Evolutionary conservation across 1,284 basidiomycete species (phyloP).

Genomic region (Naganishia sp.): DNA sequence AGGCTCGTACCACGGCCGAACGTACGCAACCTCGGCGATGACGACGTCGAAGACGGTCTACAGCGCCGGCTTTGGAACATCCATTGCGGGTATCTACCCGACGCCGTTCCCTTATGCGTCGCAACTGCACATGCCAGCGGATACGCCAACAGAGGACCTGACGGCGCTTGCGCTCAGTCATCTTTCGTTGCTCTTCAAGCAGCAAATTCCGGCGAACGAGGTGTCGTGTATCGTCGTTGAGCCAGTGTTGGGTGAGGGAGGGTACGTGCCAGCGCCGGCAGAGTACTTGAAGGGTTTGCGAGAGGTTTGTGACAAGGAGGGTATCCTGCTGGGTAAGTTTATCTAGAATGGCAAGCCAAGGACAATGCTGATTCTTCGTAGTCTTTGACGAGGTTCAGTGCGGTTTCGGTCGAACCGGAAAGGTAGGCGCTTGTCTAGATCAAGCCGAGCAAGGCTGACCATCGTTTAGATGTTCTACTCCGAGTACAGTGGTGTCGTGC

Average conservation of each 20-base stretch:
- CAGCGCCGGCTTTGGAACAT: constrained; percentile 70
- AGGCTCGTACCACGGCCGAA: constrained; percentile 82
- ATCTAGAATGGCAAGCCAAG: constrained; percentile 52
- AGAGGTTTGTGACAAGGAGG: constrained; percentile 80
- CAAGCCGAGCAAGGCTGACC: not conserved
- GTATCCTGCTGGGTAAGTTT: constrained; percentile 77
- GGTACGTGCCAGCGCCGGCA: constrained; percentile 85
- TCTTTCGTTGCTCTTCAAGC: constrained; percentile 76
- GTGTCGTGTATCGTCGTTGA: constrained; percentile 91
- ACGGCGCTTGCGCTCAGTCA: constrained; percentile 73
- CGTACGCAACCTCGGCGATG: constrained; percentile 84
- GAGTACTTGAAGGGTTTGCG: constrained; percentile 78
- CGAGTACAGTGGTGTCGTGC: constrained; percentile 75
- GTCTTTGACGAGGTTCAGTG: constrained; percentile 85
- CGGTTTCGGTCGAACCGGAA: constrained; percentile 88
- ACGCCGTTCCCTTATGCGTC: constrained; percentile 93
- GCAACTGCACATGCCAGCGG: constrained; percentile 67
- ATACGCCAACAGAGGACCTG: constrained; percentile 67
- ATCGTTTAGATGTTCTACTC: constrained; percentile 65
- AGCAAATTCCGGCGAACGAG: constrained; percentile 80
- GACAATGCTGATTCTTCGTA: constrained; percentile 52
- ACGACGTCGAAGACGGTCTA: constrained; percentile 85
- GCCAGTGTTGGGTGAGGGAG: constrained; percentile 87
- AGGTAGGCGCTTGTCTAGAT: constrained; percentile 36
- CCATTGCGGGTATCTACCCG: constrained; percentile 80